Percentiles rank a stretch among this genome's conserved stretches.
Conservation (phyloP, 805 yeast species). For the Starmerella apis region DNA sequence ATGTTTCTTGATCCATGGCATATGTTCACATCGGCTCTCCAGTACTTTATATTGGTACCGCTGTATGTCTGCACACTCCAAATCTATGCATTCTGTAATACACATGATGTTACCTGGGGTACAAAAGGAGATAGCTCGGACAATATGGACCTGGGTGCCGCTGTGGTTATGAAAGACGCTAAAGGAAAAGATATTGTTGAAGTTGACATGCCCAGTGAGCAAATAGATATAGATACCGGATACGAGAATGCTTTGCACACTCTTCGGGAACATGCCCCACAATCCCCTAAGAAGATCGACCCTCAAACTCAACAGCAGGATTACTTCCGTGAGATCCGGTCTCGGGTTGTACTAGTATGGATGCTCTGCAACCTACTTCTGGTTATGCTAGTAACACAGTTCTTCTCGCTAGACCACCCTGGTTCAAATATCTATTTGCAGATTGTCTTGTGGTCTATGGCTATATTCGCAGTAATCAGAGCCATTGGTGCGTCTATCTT, state of each 20-base stretch:
- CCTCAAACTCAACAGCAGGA: conserved; percentile 46
- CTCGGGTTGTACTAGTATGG: conserved; percentile 94
- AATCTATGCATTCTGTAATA: conserved; percentile 93
- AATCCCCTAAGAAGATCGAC: conserved; percentile 38
- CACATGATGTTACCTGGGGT: conserved; percentile 99
- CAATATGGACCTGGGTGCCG: conserved; percentile 61
- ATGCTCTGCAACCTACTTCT: conserved; percentile 69
- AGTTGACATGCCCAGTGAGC: conserved; percentile 60
- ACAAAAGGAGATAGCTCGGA: conserved; percentile 86
- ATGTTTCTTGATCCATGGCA: conserved; percentile 96
- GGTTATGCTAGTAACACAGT: conserved; percentile 79
- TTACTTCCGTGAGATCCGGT: conserved; percentile 88
- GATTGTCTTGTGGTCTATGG: conserved; percentile 86
- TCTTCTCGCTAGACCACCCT: conserved; percentile 57
- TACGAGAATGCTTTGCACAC: conserved; percentile 66
- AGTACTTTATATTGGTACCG: conserved; percentile 82
- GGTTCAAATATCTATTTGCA: conserved; percentile 64
- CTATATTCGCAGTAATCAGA: conserved; percentile 69
- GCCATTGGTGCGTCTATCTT: conserved; percentile 72
- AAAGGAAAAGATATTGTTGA: conserved; percentile 72
- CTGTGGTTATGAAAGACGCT: conserved; percentile 68
- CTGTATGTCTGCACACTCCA: conserved; percentile 86
- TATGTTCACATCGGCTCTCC: conserved; percentile 71
- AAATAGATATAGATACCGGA: conserved; percentile 67
- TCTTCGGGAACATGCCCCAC: conserved; percentile 58